These are phyloP conservation scores for Apophysomyces variabilis DNA, from an alignment of 371 early-diverging fungal species.

Conservation along the genomic window DNA sequence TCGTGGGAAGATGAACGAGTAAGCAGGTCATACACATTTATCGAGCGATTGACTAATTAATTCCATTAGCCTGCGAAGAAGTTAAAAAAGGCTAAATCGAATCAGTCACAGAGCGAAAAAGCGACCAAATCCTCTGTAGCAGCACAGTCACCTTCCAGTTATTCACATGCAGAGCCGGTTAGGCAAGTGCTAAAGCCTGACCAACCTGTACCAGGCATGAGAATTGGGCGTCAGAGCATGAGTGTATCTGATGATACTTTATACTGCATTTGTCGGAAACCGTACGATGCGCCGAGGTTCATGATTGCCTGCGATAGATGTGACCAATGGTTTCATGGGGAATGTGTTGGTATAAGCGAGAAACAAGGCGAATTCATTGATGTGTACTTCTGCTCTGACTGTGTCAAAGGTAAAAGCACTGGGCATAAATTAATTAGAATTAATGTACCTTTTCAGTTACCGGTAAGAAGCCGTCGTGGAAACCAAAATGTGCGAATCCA, in stretches of 20 bases:
- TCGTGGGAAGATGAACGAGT: conserved; percentile 8
- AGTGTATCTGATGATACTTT: conserved; percentile 22
- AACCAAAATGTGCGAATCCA: conserved; percentile 53
- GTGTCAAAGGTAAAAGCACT: conserved; percentile 41
- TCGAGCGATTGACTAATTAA: not conserved
- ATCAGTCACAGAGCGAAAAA: not conserved
- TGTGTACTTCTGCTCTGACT: conserved; percentile 59
- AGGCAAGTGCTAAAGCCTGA: conserved; percentile 4
- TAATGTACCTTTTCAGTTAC: conserved; percentile 29
- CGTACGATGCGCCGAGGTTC: conserved; percentile 57
- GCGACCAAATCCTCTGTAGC: not conserved
- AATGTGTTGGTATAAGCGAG: conserved; percentile 65
- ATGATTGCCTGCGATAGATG: conserved; percentile 72
- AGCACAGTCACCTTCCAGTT: not conserved
- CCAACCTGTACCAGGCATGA: conserved; percentile 8
- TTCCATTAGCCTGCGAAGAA: not conserved
- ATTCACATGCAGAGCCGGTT: not conserved
- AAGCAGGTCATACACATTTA: not conserved
- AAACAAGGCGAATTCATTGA: conserved; percentile 62
- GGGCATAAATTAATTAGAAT: not conserved
- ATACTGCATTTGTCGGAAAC: conserved; percentile 62
- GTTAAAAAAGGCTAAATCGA: not conserved
- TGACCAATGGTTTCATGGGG: conserved; percentile 74
- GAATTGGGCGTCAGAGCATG: conserved; percentile 10
- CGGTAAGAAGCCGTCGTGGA: conserved; percentile 54